Evolutionary conservation across 345 rosid genomes (phyloP).

Genomic region (Populus tremula): DNA sequence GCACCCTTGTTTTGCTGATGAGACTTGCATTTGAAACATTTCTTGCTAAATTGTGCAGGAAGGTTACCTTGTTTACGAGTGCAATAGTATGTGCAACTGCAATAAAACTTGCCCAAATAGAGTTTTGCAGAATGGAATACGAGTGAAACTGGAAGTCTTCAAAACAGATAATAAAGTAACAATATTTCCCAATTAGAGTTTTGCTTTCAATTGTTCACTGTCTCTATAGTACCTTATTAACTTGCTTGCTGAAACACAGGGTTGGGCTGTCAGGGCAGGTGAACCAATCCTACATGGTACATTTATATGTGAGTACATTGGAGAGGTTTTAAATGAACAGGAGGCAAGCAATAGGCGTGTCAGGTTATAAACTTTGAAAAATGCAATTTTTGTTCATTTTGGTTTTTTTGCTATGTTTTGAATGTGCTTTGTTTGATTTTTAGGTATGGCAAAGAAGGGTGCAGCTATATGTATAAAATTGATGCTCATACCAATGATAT

Average conservation of each 20-base stretch:
- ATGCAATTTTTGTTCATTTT: not conserved
- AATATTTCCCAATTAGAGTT: not conserved
- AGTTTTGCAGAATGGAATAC: slow-evolving; percentile 83
- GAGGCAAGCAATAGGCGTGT: slow-evolving; percentile 63
- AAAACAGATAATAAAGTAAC: slow-evolving; percentile 74
- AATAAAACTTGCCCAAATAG: slow-evolving; percentile 72
- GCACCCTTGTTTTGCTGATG: not conserved
- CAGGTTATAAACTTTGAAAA: slow-evolving; percentile 42
- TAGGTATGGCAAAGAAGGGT: slow-evolving; percentile 62
- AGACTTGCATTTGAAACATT: slow-evolving; percentile 11
- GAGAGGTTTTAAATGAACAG: slow-evolving; percentile 71
- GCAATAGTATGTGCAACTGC: slow-evolving; percentile 81
- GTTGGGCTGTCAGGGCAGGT: slow-evolving; percentile 93
- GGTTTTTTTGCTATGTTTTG: slow-evolving; percentile 3
- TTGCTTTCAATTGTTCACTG: slow-evolving; percentile 16
- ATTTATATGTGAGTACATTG: slow-evolving; percentile 82
- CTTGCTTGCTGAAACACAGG: slow-evolving; percentile 45
- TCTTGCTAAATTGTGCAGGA: slow-evolving; percentile 54
- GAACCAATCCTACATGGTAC: slow-evolving; percentile 84
- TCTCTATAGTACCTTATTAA: slow-evolving; percentile 9
- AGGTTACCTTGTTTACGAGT: slow-evolving; percentile 97
- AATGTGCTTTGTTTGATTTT: slow-evolving; percentile 12
- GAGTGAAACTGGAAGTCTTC: slow-evolving; percentile 72
- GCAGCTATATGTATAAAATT: slow-evolving; percentile 59
- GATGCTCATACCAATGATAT: slow-evolving; percentile 72